Evolutionary conservation across 345 rosid species (phyloP).

Genomic region (Cardamine occulta): DNA sequence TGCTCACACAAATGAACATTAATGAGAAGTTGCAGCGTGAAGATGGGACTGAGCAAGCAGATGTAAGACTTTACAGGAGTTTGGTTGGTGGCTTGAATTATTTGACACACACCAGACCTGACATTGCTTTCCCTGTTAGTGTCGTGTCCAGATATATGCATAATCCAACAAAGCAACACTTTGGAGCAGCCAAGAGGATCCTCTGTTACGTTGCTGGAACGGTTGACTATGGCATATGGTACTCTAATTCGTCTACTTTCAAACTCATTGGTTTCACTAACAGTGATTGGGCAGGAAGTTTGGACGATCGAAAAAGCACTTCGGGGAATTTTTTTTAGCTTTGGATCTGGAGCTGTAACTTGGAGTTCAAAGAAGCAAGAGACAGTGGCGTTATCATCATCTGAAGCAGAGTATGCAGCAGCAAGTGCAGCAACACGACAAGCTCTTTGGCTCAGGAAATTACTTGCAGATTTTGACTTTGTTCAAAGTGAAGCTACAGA

Average conservation of each 20-base stretch:
- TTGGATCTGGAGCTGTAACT: background rate
- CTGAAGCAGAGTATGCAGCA: constrained; percentile 1
- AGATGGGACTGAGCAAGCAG: background rate
- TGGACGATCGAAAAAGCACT: background rate
- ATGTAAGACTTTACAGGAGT: background rate
- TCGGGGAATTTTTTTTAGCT: background rate
- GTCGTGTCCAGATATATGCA: background rate
- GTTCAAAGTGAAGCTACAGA: background rate
- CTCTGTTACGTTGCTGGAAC: background rate
- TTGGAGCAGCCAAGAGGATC: background rate
- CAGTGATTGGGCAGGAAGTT: background rate
- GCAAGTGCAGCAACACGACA: background rate
- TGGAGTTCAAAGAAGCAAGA: constrained; percentile 3
- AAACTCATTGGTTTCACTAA: background rate
- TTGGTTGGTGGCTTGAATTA: constrained; percentile 5
- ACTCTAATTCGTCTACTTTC: background rate
- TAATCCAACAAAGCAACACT: background rate
- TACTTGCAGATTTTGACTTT: background rate
- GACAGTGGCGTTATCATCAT: background rate
- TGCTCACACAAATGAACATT: constrained; percentile 4
- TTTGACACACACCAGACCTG: background rate
- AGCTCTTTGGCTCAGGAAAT: background rate
- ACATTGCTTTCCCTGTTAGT: background rate
- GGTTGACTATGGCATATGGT: background rate
- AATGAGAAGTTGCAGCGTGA: background rate